phyloP scores from a whole-genome alignment of 192 early-diverging fungal genomes.

The Spinellus fusiger region DNA sequence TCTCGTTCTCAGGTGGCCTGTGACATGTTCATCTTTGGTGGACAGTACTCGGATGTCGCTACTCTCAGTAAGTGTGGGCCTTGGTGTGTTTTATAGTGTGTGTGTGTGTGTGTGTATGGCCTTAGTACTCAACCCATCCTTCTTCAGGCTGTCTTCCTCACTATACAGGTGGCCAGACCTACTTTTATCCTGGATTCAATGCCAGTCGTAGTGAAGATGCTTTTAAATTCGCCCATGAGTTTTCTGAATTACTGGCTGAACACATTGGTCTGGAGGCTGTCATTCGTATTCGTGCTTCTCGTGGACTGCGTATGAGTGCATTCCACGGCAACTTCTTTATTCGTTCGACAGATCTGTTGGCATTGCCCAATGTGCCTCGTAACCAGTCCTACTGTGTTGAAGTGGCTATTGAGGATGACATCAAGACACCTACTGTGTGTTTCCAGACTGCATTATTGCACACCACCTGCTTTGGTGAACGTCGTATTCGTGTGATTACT shows the following conservation, averaged over 20 bases:
- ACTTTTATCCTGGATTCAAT: slow-evolving; percentile 87
- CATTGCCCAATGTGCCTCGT: slow-evolving; percentile 88
- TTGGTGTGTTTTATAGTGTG: slow-evolving; percentile 7
- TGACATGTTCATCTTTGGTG: slow-evolving; percentile 84
- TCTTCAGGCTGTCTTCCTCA: slow-evolving; percentile 66
- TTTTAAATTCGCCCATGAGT: slow-evolving; percentile 76
- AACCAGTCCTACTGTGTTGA: slow-evolving; percentile 90
- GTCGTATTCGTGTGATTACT: slow-evolving; percentile 91
- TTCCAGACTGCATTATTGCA: slow-evolving; percentile 95
- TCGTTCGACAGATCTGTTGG: slow-evolving; percentile 85
- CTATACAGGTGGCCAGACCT: slow-evolving; percentile 85
- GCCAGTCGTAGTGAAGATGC: slow-evolving; percentile 78
- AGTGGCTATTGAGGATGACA: slow-evolving; percentile 67
- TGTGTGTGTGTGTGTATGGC: too few relatives aligned
- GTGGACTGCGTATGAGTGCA: slow-evolving; percentile 79
- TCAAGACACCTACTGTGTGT: slow-evolving; percentile 71
- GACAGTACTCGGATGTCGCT: slow-evolving; percentile 82
- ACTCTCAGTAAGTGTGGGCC: slow-evolving; percentile 67
- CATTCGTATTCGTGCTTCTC: slow-evolving; percentile 85
- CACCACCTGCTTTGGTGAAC: slow-evolving; percentile 83
- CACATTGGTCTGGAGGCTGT: slow-evolving; percentile 88
- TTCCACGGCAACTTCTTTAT: slow-evolving; percentile 99
- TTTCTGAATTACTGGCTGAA: slow-evolving; percentile 72
- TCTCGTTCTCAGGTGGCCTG: slow-evolving; percentile 83
- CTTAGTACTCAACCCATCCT: too few relatives aligned